Base-by-base conservation (phyloP, 2,329 filamentous ascomycete genomes). In the Dothideomycetes sp. region DNA sequence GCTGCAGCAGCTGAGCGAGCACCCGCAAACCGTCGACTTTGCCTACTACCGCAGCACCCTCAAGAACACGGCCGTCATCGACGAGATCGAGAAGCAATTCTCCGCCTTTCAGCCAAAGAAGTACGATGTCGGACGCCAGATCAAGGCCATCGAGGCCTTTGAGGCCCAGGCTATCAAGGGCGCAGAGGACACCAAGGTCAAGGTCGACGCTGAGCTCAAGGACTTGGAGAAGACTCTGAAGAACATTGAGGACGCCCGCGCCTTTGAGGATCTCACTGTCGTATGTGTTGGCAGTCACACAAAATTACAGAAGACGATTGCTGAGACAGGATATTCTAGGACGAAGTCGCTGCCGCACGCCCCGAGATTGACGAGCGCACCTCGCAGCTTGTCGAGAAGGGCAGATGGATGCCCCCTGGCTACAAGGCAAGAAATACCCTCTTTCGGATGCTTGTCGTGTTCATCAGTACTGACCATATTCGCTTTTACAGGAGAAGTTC, bases 291-390 rank as follows among this genome's bases (percentile, higher is more conserved):
- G n/a, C n/a, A 4, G 12, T n/a, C n/a, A n/a, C n/a, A n/a, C n/a
- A n/a, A n/a, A n/a, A n/a, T n/a, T n/a, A n/a, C n/a, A n/a, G 16
- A n/a, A 32, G 30, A 31, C 5, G n/a, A 16, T 3, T 17, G 10
- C 19, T 9, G 12, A 7, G 19, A 3, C 15, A 27, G 30, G 22
- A 11, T 17, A 16, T 31, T 40, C 19, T 17, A 94, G 86, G 91
- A 96, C 65, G 91, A 98, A 60, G 84, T 98, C 65, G 85, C 84
- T 47, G 79, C 84, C 54, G 91, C 89, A 56, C 85, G 88, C 65
- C 88, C 91, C 56, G 89, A 94, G 53, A 95, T 98, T 65, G 89
- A 96, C 71, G 80, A 94, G 78, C 93, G 93, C 77, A 94, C 89
- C 56, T 71, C 80, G 57, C 80, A 91, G 70, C 79, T 98, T 63